A percentile compares a stretch with the other conserved stretches of the same genome.
Evolutionary conservation across 176 grass and related monocot genomes (phyloP).

Genomic region (Aegilops umbellulata): DNA sequence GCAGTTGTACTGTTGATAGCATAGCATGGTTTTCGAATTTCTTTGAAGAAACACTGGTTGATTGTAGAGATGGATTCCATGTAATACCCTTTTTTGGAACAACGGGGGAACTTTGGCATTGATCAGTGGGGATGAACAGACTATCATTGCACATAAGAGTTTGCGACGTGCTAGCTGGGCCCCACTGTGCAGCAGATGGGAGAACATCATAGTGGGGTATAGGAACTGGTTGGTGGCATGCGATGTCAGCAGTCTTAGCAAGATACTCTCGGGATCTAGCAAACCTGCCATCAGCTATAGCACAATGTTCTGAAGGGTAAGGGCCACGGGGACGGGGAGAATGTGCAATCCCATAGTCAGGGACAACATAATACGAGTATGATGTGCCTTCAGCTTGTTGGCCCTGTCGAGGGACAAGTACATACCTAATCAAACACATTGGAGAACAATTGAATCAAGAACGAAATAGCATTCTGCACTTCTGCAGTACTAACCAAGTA

Average conservation of each 20-base stretch:
- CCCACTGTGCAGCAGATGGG: conserved; percentile 37
- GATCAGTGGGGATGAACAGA: conserved; percentile 3
- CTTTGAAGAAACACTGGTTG: conserved; percentile 20
- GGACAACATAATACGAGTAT: conserved; percentile 58
- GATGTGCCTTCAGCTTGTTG: conserved; percentile 40
- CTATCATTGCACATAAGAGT: conserved; percentile 11
- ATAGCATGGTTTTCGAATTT: conserved; percentile 37
- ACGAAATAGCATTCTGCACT: conserved; percentile 9
- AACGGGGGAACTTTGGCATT: background rate
- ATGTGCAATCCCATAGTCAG: conserved; percentile 45
- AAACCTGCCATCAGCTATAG: conserved; percentile 35
- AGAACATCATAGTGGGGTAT: conserved; percentile 27
- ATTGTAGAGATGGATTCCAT: conserved; percentile 21
- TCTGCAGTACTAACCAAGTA: conserved; percentile 41
- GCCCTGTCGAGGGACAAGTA: conserved; percentile 37
- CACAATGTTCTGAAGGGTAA: conserved; percentile 34
- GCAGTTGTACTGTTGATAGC: conserved; percentile 23
- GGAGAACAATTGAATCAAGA: background rate
- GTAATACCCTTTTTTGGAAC: conserved; percentile 22
- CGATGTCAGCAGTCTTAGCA: conserved; percentile 25
- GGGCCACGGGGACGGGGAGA: conserved; percentile 39
- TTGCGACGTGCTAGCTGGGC: conserved; percentile 11
- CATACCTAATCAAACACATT: conserved; percentile 5
- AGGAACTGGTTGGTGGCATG: conserved; percentile 41
- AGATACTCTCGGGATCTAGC: conserved; percentile 25